Evolutionary conservation across 2,329 filamentous ascomycete species (phyloP), one percentile per base, ranked within the genome.

Genomic region (Dactylonectria macrodidyma): DNA sequence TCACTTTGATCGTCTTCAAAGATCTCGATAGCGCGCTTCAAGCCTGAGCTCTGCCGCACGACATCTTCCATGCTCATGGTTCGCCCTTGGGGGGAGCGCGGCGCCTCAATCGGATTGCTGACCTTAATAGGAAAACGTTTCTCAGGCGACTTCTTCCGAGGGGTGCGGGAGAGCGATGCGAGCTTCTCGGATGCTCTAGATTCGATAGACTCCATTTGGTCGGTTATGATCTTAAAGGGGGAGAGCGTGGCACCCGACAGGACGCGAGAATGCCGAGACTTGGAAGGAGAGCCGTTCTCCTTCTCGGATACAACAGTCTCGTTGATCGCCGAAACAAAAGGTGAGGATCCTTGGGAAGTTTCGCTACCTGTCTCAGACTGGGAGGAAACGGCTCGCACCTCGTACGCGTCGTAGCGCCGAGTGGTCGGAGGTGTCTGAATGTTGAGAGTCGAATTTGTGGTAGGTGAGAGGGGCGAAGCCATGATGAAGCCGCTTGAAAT

Each of bases 91-190:
- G 65, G 61, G n/a, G 66, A 33, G 34, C 73, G 68, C 30, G 71
- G 60, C 47, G 69, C 65, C 62, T 75, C 73, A 58, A 71, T 71
- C 54, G 76, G 62, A 62, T 73, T 75, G 79, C 83, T 86, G 75
- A 90, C 81, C 78, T 87, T 89, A 73, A 91, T 85, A 62, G 89
- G 89, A 74, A 91, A 91, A 64, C 89, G 84, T 78, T 87, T 89
- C 69, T 87, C 87, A 16, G 88, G 87, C 47, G 77, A 85, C 51
- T 84, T 70, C 69, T 84, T 87, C 63, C 85, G 80, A 33, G 87
- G 84, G 71, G 84, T 88, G 50, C 82, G 80, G 9, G 79, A 75
- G 52, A 79, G 72, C 14, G 77, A 75, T 59, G 77, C 75, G 73
- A 77, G 51, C 72, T 65, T 65, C 62, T 75, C 59, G 44, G 65